These are phyloP conservation scores for Calonectria multiphialidica DNA, from an alignment of 2,329 filamentous ascomycete species.

Conservation along the genomic window DNA sequence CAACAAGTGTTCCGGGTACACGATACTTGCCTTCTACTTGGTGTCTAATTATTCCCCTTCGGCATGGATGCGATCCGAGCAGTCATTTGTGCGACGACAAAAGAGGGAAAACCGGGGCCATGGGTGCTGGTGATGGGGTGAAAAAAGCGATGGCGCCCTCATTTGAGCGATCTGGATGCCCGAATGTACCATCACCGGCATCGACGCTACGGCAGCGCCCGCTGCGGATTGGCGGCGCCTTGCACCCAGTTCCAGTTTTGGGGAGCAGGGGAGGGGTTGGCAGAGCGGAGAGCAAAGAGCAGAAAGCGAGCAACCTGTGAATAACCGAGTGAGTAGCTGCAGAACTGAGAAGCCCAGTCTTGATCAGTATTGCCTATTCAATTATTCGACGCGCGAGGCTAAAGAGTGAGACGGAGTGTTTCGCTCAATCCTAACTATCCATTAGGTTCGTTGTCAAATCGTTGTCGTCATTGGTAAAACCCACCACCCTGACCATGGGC, in stretches of 20 bases:
- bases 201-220: conserved; percentile 4
- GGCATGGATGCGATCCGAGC: neutral
- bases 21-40: neutral
- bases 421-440: neutral
- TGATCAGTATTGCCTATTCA: too few relatives aligned
- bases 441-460: neutral
- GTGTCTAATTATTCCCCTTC: neutral
- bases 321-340: neutral
- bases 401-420: neutral
- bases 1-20: neutral
- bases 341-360: neutral
- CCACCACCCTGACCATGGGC: neutral
- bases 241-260: neutral
- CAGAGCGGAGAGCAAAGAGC: neutral
- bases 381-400: neutral
- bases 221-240: neutral
- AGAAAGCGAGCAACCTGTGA: neutral
- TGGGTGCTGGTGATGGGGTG: neutral
- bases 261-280: neutral
- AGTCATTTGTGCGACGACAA: neutral
- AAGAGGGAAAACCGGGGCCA: neutral
- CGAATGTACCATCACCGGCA: neutral
- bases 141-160: neutral
- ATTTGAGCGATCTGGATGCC: conserved; percentile 2
- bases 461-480: conserved; percentile 25